Conservation (phyloP, 2,329 filamentous ascomycete species). For the Grosmannia clavigera region DNA sequence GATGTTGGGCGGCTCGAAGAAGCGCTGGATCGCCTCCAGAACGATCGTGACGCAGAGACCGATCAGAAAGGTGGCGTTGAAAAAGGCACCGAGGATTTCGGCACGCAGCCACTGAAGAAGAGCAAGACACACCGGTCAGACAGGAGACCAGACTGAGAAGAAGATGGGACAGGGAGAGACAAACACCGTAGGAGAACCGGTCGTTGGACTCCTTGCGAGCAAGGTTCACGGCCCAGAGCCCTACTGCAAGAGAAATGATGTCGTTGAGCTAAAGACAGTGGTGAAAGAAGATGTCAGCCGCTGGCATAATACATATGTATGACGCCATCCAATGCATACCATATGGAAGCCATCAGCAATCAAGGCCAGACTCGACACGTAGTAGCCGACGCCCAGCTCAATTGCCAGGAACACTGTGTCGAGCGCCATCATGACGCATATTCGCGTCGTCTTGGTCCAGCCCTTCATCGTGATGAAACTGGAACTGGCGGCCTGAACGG, state of each 20-base stretch:
- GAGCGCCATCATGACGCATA: slow-evolving; percentile 84
- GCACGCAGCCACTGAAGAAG: slow-evolving; percentile 74
- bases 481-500: neutral
- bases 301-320: neutral
- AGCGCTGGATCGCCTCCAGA: slow-evolving; percentile 83
- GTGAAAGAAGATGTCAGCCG: neutral
- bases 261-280: slow-evolving; percentile 62
- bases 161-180: slow-evolving; percentile 20
- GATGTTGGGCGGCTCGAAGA: slow-evolving; percentile 84
- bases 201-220: slow-evolving; percentile 77
- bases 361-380: slow-evolving; percentile 81
- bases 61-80: slow-evolving; percentile 96
- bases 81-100: slow-evolving; percentile 88
- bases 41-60: slow-evolving; percentile 94
- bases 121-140: neutral
- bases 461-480: slow-evolving; percentile 29
- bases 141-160: neutral
- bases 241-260: slow-evolving; percentile 85
- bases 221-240: slow-evolving; percentile 88
- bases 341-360: slow-evolving; percentile 98
- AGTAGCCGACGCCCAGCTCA: slow-evolving; percentile 74
- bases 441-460: slow-evolving; percentile 85
- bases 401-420: slow-evolving; percentile 83
- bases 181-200: slow-evolving; percentile 86
- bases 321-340: slow-evolving; percentile 36